Evolutionary conservation across 208 protist genomes (phyloP).

Genomic region (Phytomonas francai): DNA sequence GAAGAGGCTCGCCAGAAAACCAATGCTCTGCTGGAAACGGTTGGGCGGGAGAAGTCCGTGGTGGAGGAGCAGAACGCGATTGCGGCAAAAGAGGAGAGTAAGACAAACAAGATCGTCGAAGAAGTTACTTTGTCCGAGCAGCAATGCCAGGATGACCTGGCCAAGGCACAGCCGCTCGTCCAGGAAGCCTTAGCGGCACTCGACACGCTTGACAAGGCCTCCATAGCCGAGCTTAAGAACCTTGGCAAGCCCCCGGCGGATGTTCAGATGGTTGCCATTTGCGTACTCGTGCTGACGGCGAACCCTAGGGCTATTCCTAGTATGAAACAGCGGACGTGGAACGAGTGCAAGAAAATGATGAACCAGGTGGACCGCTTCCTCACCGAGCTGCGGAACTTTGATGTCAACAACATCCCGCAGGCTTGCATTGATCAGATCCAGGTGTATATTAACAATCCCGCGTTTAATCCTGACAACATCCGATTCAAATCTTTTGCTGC

Average conservation of each 20-base stretch:
- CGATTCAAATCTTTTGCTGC: conserved; percentile 93
- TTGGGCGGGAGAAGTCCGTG: conserved; percentile 93
- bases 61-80: conserved; percentile 93
- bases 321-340: conserved; percentile 92
- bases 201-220: conserved; percentile 96
- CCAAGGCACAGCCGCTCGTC: conserved; percentile 92
- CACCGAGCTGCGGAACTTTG: conserved; percentile 88
- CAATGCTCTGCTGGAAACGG: conserved; percentile 90
- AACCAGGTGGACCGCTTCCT: conserved; percentile 93
- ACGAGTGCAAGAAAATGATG: conserved; percentile 97
- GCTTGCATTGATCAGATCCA: conserved; percentile 92
- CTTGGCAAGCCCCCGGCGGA: conserved; percentile 93
- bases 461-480: conserved; percentile 90
- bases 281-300: conserved; percentile 93
- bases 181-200: conserved; percentile 93
- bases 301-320: conserved; percentile 83
- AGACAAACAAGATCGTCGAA: conserved; percentile 93
- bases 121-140: conserved; percentile 87
- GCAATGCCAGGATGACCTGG: conserved; percentile 85
- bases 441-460: conserved; percentile 88
- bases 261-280: conserved; percentile 94
- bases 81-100: conserved; percentile 93
- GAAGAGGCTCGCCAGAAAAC: conserved; percentile 93
- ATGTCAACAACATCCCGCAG: conserved; percentile 95
- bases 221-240: conserved; percentile 96